phyloP scores from a whole-genome alignment of 306 rosid species.

The Lathyrus oleraceus region DNA sequence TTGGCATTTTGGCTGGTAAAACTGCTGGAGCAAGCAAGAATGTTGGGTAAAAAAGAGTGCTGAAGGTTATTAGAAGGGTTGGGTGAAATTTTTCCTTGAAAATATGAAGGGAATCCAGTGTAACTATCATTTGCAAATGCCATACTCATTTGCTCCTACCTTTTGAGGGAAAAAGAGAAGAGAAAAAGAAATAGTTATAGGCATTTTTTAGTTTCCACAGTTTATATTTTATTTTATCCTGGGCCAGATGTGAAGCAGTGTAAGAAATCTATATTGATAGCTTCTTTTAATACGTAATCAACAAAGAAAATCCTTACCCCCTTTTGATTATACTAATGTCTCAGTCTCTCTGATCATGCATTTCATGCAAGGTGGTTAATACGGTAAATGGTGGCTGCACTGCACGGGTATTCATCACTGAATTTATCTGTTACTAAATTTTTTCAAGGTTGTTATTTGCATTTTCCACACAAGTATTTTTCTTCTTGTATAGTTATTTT shows the following conservation, averaged over 20 bases:
- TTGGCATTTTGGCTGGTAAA: conserved; percentile 66
- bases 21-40: conserved; percentile 53
- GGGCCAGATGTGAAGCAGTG: conserved; percentile 36
- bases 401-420: not conserved
- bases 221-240: conserved; percentile 36
- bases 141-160: conserved; percentile 50
- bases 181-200: conserved; percentile 46
- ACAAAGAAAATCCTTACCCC: conserved; percentile 37
- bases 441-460: no score
- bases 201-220: conserved; percentile 45
- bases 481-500: no score
- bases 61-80: conserved; percentile 36
- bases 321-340: conserved; percentile 3
- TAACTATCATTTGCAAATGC: conserved; percentile 73
- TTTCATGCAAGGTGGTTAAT: not conserved
- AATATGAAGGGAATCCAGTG: conserved; percentile 47
- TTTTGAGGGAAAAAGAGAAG: conserved; percentile 31
- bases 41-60: conserved; percentile 33
- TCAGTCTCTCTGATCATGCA: not conserved
- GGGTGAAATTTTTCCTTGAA: conserved; percentile 39
- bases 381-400: not conserved
- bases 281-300: conserved; percentile 42
- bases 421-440: no score
- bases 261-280: conserved; percentile 41
- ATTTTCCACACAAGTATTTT: no score